These are phyloP conservation scores for Acrodontium crateriforme DNA, from an alignment of 2,329 filamentous ascomycete genomes.

Conservation along the genomic window DNA sequence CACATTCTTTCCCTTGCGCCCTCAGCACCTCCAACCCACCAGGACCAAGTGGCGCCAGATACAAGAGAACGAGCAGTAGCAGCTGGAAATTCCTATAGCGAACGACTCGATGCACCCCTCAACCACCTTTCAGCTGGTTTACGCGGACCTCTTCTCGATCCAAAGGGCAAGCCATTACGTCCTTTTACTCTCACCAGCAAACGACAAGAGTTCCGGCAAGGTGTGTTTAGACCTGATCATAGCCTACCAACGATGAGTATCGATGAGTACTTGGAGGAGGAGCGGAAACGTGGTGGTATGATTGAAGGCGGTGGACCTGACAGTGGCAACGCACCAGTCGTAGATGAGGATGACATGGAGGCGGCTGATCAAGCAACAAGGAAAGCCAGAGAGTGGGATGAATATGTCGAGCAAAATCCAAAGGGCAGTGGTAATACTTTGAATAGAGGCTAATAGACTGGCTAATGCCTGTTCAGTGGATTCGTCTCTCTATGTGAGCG, in stretches of 20 bases:
- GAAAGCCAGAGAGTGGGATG: slow-evolving; percentile 92
- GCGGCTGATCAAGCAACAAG: slow-evolving; percentile 78
- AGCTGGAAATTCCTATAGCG: slow-evolving; percentile 45
- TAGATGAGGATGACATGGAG: slow-evolving; percentile 84
- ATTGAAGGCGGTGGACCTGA: slow-evolving; percentile 80
- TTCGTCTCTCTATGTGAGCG: no score
- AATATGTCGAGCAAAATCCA: slow-evolving; percentile 80
- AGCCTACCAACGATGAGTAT: slow-evolving; percentile 96
- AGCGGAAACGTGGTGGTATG: slow-evolving; percentile 69
- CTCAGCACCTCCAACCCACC: slow-evolving; percentile 29
- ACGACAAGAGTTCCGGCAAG: slow-evolving; percentile 59
- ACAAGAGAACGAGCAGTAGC: slow-evolving; percentile 33
- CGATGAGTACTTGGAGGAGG: slow-evolving; percentile 93
- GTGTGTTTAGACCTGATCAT: slow-evolving; percentile 82
- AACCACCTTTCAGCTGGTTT: slow-evolving; percentile 38
- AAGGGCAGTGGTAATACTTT: slow-evolving; percentile 72
- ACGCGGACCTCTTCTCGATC: slow-evolving; percentile 55
- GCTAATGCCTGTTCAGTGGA: no score
- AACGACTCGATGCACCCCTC: slow-evolving; percentile 57
- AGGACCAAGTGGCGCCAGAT: slow-evolving; percentile 25
- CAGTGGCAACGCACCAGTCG: slow-evolving; percentile 51
- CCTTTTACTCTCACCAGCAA: slow-evolving; percentile 71
- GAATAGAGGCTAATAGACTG: slow-evolving; percentile 61
- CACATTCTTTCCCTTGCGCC: slow-evolving; percentile 69
- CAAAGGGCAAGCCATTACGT: slow-evolving; percentile 69